Conservation (phyloP, 768 basidiomycete genomes). For the Lactifluus echinatus region DNA sequence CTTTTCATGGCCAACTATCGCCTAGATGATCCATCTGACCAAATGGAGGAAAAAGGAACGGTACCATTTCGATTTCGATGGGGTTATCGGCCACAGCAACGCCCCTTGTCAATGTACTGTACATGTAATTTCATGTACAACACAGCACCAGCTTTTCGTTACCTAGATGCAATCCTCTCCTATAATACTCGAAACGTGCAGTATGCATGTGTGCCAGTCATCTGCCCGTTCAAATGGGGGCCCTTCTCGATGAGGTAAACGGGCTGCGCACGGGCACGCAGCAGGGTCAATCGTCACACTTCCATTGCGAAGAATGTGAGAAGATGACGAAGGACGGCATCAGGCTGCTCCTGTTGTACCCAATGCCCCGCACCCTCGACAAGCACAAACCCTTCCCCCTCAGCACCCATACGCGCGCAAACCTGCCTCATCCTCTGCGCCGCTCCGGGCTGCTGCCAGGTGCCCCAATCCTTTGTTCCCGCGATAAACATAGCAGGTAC, state of each 20-base stretch:
- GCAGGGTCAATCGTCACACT: background rate
- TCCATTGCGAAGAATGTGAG: constrained; percentile 31
- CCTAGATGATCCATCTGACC: too few relatives aligned
- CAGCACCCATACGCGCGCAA: constrained; percentile 27
- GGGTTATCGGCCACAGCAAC: background rate
- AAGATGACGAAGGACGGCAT: constrained; percentile 34
- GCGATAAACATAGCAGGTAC: constrained; percentile 51
- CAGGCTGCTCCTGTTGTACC: constrained; percentile 51
- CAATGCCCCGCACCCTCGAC: constrained; percentile 53
- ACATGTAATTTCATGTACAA: too few relatives aligned
- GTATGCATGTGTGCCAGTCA: too few relatives aligned
- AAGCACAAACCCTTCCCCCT: constrained; percentile 38
- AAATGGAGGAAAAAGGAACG: too few relatives aligned
- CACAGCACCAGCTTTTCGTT: too few relatives aligned
- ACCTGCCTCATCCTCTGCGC: constrained; percentile 32
- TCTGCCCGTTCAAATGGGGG: too few relatives aligned
- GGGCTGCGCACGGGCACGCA: too few relatives aligned
- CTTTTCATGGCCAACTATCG: too few relatives aligned
- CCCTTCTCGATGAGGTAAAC: background rate
- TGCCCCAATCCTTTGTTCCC: constrained; percentile 52
- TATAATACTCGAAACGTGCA: too few relatives aligned
- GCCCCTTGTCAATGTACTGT: background rate
- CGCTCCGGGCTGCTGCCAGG: constrained; percentile 45
- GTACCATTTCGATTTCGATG: background rate
- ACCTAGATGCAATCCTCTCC: too few relatives aligned